A percentile compares a stretch with the other conserved stretches of the same genome.
Conservation (phyloP, 345 rosid genomes). For the Ailanthus altissimus region DNA sequence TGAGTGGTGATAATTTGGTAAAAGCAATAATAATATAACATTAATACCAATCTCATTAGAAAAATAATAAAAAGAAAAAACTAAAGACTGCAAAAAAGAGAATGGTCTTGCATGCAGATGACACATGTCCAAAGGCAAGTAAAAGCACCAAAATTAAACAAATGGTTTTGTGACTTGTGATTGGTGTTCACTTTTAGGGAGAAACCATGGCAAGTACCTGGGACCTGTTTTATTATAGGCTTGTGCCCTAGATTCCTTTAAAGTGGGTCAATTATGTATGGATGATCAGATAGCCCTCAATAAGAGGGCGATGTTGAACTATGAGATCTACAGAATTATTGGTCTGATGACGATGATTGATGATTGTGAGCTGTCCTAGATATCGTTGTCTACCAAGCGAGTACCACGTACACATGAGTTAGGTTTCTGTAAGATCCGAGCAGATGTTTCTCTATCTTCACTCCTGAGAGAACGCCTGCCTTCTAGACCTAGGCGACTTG, state of each 20-base stretch:
- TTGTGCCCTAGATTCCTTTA: constrained; percentile 3
- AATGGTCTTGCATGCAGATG: neutral
- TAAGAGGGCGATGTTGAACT: neutral
- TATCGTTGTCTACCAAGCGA: neutral
- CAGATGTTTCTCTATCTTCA: neutral
- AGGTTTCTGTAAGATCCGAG: neutral
- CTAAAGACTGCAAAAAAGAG: neutral
- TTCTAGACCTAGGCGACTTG: too few species aligned
- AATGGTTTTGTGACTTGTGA: neutral
- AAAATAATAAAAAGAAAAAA: neutral
- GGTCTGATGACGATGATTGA: neutral
- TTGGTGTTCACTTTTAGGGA: neutral
- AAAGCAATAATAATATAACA: neutral
- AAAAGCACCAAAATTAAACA: too few species aligned
- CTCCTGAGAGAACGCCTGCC: too few species aligned
- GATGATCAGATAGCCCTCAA: neutral
- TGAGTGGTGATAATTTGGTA: neutral
- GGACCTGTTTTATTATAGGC: neutral
- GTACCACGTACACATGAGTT: neutral
- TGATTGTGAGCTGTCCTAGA: neutral
- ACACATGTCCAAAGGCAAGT: neutral
- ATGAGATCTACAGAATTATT: neutral
- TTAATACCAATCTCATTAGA: neutral
- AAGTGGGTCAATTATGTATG: neutral
- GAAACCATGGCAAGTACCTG: neutral